Evolutionary conservation across 805 yeast genomes (phyloP).

Genomic region (Monosporozyma yasuniensis): DNA sequence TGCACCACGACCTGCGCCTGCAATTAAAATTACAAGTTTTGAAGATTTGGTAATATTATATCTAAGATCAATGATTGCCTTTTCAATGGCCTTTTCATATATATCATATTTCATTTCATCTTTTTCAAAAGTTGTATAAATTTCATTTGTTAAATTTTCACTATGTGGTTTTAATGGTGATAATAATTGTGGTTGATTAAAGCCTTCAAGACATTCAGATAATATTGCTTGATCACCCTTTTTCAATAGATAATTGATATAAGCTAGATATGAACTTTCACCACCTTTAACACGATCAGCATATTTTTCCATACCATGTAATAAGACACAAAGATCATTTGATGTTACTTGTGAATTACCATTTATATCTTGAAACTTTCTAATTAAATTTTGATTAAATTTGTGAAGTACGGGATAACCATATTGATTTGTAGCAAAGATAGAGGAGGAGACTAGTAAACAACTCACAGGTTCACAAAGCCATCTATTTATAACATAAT

Average conservation of each 20-base stretch:
- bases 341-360: constrained; percentile 29
- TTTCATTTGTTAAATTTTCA: constrained; percentile 45
- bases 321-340: constrained; percentile 32
- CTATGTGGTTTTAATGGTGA: constrained; percentile 69
- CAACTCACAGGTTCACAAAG: constrained; percentile 56
- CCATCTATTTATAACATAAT: constrained; percentile 50
- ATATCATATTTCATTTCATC: constrained; percentile 61
- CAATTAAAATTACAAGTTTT: constrained; percentile 42
- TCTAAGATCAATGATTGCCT: constrained; percentile 39
- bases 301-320: constrained; percentile 47
- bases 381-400: constrained; percentile 43
- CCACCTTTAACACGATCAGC: constrained; percentile 30
- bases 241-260: constrained; percentile 35
- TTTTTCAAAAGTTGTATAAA: constrained; percentile 62
- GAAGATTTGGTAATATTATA: constrained; percentile 6
- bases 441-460: constrained; percentile 45
- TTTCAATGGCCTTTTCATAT: constrained; percentile 55
- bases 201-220: constrained; percentile 1
- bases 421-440: constrained; percentile 51
- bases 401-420: constrained; percentile 58
- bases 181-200: constrained; percentile 22
- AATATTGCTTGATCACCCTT: constrained; percentile 24
- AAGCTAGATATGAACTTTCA: constrained; percentile 34
- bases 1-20: constrained; percentile 89
- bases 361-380: constrained; percentile 34